Evolutionary conservation across 2,329 filamentous ascomycete species (phyloP), one percentile per base, ranked within the genome.

Genomic region (Penicillium psychrosexuale): DNA sequence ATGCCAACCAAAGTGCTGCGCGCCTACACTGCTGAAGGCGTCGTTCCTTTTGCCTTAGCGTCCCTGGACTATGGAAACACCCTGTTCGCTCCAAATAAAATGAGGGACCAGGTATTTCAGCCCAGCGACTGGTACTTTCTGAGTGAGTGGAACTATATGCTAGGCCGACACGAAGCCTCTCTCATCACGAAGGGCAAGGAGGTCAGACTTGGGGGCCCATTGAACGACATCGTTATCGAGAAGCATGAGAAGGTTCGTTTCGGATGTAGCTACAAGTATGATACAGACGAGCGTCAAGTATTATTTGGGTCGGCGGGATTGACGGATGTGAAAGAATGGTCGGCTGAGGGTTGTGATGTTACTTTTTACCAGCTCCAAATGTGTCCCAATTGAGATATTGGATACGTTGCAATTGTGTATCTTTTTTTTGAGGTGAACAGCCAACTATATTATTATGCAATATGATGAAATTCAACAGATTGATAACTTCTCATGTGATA

Each of bases 191-290:
- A 34, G 30, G 27, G 8, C 5, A 13, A 27, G n/a, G 44, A 58
- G 17, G 28, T 58, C 6, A 39, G 12, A 19, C 37, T 58, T 28
- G 56, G 56, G 1, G 1, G 42, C 19, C 56, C 56, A 15, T 33
- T 58, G n/a, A 12, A 58, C 12, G 13, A 37, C 3, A 42, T 58
- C 8, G 28, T 53, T 12, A 38, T 58, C 8, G 31, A 37, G 3
- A 48, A 45, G 13, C 47, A 47, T 24, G 56, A 58, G 24, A 56
- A 53, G 45, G 12, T 58, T 3, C 43, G 46, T 8, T 56, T 58
- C 42, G 56, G 52, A 15, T 51, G 47, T 13, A 58, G 56, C 34
- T 51, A 58, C 15, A 58, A 58, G 38, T 58, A 58, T 27, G 38
- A 53, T 38, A 2, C 27, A 24, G 30, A 24, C 5, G 40, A 44